A percentile compares a stretch with the other conserved stretches of the same genome.
Evolutionary conservation across 129 eudicot species (phyloP).

Genomic region (Erigeron canadensis): DNA sequence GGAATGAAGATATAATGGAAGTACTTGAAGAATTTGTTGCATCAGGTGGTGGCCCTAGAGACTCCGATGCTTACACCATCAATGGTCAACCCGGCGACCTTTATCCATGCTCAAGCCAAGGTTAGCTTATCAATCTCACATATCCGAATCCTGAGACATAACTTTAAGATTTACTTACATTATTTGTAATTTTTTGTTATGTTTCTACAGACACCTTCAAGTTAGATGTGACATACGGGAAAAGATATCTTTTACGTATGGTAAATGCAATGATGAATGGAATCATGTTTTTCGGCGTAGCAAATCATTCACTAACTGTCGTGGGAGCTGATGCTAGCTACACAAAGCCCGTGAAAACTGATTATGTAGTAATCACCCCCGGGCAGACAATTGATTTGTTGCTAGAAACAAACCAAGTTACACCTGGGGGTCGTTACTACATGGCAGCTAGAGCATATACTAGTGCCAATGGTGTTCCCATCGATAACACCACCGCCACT

Average conservation of each 20-base stretch:
- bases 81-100: slow-evolving; percentile 80
- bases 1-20: slow-evolving; percentile 50
- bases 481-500: slow-evolving; percentile 59
- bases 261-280: slow-evolving; percentile 51
- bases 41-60: slow-evolving; percentile 54
- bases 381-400: slow-evolving; percentile 68
- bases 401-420: slow-evolving; percentile 43
- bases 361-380: slow-evolving; percentile 42
- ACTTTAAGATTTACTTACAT: background rate
- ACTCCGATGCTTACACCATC: slow-evolving; percentile 64
- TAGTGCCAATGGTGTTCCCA: background rate
- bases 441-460: slow-evolving; percentile 54
- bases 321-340: slow-evolving; percentile 59
- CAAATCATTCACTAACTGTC: slow-evolving; percentile 54
- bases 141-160: background rate
- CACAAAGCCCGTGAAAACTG: slow-evolving; percentile 46
- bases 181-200: background rate
- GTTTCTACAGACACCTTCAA: slow-evolving; percentile 39
- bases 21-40: slow-evolving; percentile 38
- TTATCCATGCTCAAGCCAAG: slow-evolving; percentile 53
- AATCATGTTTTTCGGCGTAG: slow-evolving; percentile 38
- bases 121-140: slow-evolving; percentile 34
- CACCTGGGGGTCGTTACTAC: slow-evolving; percentile 37
- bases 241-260: slow-evolving; percentile 45
- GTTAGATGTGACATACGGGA: slow-evolving; percentile 40